phyloP scores from a whole-genome alignment of 441 rosid genomes.

The Euphorbia schlechtendalii region DNA sequence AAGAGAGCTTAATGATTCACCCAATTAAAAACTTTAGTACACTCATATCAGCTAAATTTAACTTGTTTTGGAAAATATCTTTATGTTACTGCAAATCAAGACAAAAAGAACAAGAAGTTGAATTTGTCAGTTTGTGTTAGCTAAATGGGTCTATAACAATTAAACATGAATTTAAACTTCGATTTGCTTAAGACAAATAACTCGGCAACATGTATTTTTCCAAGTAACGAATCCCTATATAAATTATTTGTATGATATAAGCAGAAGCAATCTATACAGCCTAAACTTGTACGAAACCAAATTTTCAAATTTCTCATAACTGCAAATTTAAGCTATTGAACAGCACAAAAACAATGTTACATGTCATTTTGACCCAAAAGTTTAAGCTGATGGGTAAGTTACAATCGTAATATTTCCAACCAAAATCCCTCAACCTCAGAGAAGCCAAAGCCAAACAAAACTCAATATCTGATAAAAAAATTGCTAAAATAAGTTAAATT shows the following conservation, averaged over 20 bases:
- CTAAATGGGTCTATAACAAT: slow-evolving; percentile 1
- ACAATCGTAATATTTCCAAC: too few species aligned
- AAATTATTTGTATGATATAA: background rate
- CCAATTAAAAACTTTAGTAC: background rate
- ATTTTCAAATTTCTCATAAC: background rate
- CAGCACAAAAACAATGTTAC: slow-evolving; percentile 3
- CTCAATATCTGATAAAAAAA: background rate
- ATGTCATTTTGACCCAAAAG: background rate
- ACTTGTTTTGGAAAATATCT: background rate
- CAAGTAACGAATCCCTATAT: background rate
- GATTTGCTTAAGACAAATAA: background rate
- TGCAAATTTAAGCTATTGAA: slow-evolving; percentile 11
- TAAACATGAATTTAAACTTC: background rate
- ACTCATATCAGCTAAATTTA: background rate
- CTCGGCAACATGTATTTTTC: background rate
- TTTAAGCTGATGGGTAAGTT: too few species aligned
- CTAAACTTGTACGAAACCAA: too few species aligned
- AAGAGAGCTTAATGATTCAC: too few species aligned
- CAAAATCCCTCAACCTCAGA: too few species aligned
- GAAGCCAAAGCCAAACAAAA: too few species aligned
- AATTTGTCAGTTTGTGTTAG: background rate
- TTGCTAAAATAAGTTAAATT: background rate
- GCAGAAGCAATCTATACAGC: too few species aligned
- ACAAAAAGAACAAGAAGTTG: too few species aligned
- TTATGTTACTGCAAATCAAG: too few species aligned